Evolutionary conservation across 2,329 filamentous ascomycete genomes (phyloP).

Genomic region (Aspergillus brunneoviolaceus): DNA sequence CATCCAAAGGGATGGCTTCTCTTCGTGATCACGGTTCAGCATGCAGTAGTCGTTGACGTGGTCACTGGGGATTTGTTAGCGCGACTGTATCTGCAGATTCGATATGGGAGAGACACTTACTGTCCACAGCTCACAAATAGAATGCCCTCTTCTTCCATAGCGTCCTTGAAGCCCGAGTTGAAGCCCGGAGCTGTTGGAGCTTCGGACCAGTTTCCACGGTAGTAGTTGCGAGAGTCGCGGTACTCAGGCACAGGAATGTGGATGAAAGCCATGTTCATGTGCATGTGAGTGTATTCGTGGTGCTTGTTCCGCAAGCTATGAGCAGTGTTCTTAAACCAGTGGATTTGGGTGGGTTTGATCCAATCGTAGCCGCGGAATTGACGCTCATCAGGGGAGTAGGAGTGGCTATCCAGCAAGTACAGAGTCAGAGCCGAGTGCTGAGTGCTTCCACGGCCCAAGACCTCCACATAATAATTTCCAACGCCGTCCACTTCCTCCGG

Average conservation of each 20-base stretch:
- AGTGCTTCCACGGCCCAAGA: slow-evolving; percentile 74
- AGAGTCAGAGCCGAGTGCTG: slow-evolving; percentile 88
- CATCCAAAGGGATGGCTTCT: slow-evolving; percentile 85
- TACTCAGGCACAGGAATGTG: slow-evolving; percentile 97
- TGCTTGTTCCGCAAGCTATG: slow-evolving; percentile 73
- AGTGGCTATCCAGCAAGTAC: slow-evolving; percentile 92
- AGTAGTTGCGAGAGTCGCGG: slow-evolving; percentile 57
- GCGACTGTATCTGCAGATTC: neutral
- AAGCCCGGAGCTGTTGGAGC: slow-evolving; percentile 81
- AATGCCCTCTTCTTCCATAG: slow-evolving; percentile 79
- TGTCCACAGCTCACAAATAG: slow-evolving; percentile 89
- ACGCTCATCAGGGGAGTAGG: slow-evolving; percentile 85
- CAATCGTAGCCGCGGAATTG: slow-evolving; percentile 94
- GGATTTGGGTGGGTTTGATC: slow-evolving; percentile 90
- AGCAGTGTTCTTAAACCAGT: slow-evolving; percentile 86
- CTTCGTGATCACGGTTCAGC: slow-evolving; percentile 57
- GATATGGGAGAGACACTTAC: slow-evolving; percentile 52
- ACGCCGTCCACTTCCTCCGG: slow-evolving; percentile 83
- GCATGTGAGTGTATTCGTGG: slow-evolving; percentile 81
- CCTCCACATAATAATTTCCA: slow-evolving; percentile 91
- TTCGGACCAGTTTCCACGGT: slow-evolving; percentile 75
- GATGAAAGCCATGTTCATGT: slow-evolving; percentile 95
- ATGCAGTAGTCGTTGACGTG: slow-evolving; percentile 97
- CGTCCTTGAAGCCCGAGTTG: slow-evolving; percentile 91
- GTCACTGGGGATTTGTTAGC: slow-evolving; percentile 57